phyloP scores from a whole-genome alignment of 768 basidiomycete species.

The Clathrus columnatus region DNA sequence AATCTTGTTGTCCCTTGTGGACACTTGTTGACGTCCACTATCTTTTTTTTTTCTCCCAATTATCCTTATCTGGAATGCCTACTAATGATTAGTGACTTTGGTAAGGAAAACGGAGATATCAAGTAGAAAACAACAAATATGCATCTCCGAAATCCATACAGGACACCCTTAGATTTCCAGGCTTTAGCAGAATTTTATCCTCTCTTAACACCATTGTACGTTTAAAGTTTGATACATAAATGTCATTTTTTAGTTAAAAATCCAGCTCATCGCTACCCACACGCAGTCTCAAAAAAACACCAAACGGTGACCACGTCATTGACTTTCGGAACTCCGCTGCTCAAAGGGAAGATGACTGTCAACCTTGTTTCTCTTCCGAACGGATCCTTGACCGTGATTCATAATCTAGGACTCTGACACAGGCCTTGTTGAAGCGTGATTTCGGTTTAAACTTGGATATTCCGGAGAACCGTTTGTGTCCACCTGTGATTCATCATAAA shows the following conservation, averaged over 20 bases:
- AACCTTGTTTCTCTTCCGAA: neutral
- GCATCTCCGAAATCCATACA: constrained; percentile 45
- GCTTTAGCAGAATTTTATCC: constrained; percentile 49
- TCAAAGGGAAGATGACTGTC: constrained; percentile 43
- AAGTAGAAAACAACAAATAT: too few species aligned
- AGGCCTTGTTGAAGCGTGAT: constrained; percentile 67
- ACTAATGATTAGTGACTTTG: too few species aligned
- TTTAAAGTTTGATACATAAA: neutral
- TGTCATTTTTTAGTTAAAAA: neutral
- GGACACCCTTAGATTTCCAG: constrained; percentile 45
- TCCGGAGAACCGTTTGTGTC: constrained; percentile 71
- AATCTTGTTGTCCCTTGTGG: neutral
- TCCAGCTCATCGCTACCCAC: neutral
- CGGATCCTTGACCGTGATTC: neutral
- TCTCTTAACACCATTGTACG: constrained; percentile 47
- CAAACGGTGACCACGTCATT: constrained; percentile 34
- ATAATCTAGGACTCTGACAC: constrained; percentile 57
- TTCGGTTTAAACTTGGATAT: constrained; percentile 56
- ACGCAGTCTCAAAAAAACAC: constrained; percentile 19
- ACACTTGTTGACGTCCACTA: neutral
- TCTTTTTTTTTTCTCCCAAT: too few species aligned
- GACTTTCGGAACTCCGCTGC: constrained; percentile 69
- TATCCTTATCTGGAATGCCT: too few species aligned
- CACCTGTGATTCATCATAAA: constrained; percentile 49
- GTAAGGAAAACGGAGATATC: too few species aligned